Evolutionary conservation across 2,329 filamentous ascomycete genomes (phyloP).

Genomic region (Fusarium lyarnte): DNA sequence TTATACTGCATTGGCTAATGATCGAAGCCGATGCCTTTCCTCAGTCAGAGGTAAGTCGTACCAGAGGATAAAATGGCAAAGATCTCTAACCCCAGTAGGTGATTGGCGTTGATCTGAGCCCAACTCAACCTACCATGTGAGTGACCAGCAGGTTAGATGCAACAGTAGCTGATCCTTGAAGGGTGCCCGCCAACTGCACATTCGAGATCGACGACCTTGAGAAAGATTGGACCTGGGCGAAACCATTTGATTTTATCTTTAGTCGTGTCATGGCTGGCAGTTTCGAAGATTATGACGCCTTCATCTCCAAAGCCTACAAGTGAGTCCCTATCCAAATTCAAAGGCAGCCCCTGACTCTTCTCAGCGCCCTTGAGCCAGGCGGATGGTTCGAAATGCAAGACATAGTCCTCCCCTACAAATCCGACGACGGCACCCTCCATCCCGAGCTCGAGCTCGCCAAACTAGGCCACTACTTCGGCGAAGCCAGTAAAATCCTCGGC

Average conservation of each 20-base stretch:
- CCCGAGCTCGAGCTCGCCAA: background rate
- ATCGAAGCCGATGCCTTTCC: background rate
- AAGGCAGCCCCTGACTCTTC: background rate
- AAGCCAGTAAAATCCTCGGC: background rate
- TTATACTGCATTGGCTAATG: no score
- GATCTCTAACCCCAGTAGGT: background rate
- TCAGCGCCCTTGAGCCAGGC: background rate
- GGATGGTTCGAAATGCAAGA: background rate
- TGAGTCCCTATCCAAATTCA: background rate
- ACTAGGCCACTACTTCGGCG: background rate
- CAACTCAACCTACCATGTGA: constrained; percentile 7
- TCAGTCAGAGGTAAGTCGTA: background rate
- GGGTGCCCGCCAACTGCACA: constrained; percentile 1
- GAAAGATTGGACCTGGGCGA: constrained; percentile 13
- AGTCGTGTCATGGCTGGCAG: background rate
- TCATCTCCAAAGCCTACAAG: background rate
- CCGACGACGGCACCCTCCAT: background rate
- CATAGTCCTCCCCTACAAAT: background rate
- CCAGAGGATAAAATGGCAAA: background rate
- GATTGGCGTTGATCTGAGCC: constrained; percentile 13
- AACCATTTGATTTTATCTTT: background rate
- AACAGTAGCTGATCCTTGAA: background rate
- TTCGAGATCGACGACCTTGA: constrained; percentile 15
- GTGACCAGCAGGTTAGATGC: background rate
- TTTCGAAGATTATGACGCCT: background rate